phyloP scores from a whole-genome alignment of 495 filamentous ascomycete genomes.

The Hypoxylon cercidicola region DNA sequence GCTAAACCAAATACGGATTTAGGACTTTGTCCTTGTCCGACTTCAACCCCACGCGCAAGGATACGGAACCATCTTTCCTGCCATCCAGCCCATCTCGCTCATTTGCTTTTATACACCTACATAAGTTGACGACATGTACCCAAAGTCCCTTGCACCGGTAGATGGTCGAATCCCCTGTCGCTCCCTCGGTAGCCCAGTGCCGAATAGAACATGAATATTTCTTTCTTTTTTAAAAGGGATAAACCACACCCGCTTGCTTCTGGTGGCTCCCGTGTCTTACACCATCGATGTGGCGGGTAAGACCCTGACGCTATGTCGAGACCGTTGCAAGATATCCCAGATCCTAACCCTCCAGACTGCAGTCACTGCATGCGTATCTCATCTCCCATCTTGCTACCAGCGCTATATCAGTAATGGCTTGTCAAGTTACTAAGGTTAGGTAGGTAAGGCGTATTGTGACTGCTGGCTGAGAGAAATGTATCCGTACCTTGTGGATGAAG shows the following conservation, averaged over 20 bases:
- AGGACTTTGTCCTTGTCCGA: slow-evolving; percentile 8
- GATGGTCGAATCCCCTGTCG: slow-evolving; percentile 1
- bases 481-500: too few species aligned
- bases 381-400: background rate
- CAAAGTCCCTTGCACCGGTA: slow-evolving; percentile 29
- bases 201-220: background rate
- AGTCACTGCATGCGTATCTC: slow-evolving; percentile 1
- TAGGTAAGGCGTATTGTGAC: background rate
- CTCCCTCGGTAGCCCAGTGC: background rate
- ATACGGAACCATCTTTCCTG: background rate
- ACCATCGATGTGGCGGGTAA: slow-evolving; percentile 16
- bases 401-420: slow-evolving; percentile 9
- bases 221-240: slow-evolving; percentile 28
- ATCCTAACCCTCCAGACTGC: slow-evolving; percentile 7
- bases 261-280: slow-evolving; percentile 25
- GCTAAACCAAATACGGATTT: slow-evolving; percentile 7
- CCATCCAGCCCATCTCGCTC: slow-evolving; percentile 16
- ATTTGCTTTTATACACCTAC: slow-evolving; percentile 20
- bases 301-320: background rate
- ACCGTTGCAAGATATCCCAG: slow-evolving; percentile 7
- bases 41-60: slow-evolving; percentile 22
- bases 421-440: slow-evolving; percentile 1
- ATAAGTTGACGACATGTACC: background rate
- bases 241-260: background rate
- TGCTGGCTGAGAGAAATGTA: too few species aligned